Evolutionary conservation across 2,329 filamentous ascomycete species (phyloP), one percentile per base, ranked within the genome.

Genomic region (Aspergillus spinulosporus): DNA sequence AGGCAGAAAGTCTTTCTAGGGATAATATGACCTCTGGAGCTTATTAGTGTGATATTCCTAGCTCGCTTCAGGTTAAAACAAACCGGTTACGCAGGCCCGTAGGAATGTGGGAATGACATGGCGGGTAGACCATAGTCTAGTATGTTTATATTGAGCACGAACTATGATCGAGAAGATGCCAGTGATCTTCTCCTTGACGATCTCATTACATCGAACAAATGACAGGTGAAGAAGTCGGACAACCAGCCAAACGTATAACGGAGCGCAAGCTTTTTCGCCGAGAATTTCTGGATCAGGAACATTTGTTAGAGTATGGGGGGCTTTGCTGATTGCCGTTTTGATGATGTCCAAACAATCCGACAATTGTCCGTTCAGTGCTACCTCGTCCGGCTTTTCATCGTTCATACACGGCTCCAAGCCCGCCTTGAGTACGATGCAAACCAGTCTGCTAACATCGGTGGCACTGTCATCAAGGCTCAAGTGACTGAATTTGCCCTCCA

Each of bases 391-490:
- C 2, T 85, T 86, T 64, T 92, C 84, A 64, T 91, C 84, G 67
- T 84, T 53, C 50, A 42, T 51, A 37, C 58, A 67, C 39, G 66
- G 64, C 63, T 92, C 88, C 11, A 97, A 78, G 21, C 91, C 88
- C 56, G 90, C 89, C 68, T 89, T 87, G 49, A 88, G 82, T 64
- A 95, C 89, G 60, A 96, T 88, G 67, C 89, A 92, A 51, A 96
- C 87, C 49, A 97, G 82, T 74, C 92, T 89, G 66, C 92, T 88
- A 64, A 95, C 93, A 69, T 95, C 87, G 50, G 87, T 82, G 45
- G 89, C 75, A 62, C 88, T 86, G 44, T 89, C 85, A 60, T 87
- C 83, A 1, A 79, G 68, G 9, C 84, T 82, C 32, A 74, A 58
- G 44, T 75, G 72, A 42, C 72, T 74, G 39, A 74, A 68, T 44